Percentiles rank a stretch among this genome's conserved stretches.
Evolutionary conservation across 1,139 yeast genomes (phyloP).

Genomic region (Candida albicans): DNA sequence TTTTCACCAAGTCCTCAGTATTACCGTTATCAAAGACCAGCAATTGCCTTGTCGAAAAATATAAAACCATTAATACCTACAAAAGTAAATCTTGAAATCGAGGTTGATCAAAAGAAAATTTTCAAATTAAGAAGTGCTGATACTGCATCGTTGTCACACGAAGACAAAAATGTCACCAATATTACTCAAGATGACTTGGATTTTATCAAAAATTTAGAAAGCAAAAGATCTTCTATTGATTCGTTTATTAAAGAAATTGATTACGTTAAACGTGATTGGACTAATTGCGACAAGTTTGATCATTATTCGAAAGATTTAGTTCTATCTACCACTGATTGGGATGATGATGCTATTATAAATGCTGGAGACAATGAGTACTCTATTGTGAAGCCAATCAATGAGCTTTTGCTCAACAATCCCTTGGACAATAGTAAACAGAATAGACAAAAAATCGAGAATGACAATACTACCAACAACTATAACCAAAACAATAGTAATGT

Average conservation of each 20-base stretch:
- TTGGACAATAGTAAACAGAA: neutral
- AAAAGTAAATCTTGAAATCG: conserved; percentile 49
- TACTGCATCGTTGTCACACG: neutral
- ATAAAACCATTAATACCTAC: conserved; percentile 63
- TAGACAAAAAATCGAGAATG: too few species aligned
- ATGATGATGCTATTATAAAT: conserved; percentile 63
- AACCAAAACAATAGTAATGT: too few species aligned
- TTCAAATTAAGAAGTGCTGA: conserved; percentile 33
- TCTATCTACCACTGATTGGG: conserved; percentile 83
- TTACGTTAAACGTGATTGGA: conserved; percentile 37
- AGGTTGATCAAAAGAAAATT: conserved; percentile 43
- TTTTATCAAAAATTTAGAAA: conserved; percentile 28
- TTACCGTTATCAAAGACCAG: conserved; percentile 54
- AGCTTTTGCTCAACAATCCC: conserved; percentile 9
- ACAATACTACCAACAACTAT: too few species aligned
- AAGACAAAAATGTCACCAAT: conserved; percentile 11
- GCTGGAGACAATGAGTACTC: conserved; percentile 31
- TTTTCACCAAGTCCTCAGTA: conserved; percentile 64
- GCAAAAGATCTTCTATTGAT: conserved; percentile 20
- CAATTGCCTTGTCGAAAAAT: conserved; percentile 35
- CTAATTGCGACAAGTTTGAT: conserved; percentile 38
- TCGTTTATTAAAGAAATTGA: conserved; percentile 27
- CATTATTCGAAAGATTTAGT: conserved; percentile 59
- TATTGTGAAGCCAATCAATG: conserved; percentile 15
- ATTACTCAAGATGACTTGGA: conserved; percentile 32